These are phyloP conservation scores for Leishmania turanica DNA, from an alignment of 208 protist species.

Conservation along the genomic window DNA sequence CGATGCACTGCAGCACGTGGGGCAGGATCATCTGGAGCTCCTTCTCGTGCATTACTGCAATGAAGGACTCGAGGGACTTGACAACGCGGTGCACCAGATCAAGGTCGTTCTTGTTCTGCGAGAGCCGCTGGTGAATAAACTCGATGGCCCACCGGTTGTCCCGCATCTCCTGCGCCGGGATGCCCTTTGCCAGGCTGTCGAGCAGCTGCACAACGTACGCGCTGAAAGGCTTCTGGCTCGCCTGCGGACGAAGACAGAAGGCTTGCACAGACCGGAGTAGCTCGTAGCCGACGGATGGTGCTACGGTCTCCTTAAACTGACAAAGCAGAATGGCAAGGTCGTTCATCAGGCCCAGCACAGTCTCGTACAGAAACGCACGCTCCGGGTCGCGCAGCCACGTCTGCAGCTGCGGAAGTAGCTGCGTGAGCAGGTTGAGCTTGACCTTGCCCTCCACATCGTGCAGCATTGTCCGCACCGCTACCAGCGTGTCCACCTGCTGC, in stretches of 20 bases:
- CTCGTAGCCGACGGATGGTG: constrained; percentile 56
- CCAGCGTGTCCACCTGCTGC: constrained; percentile 73
- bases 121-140: constrained; percentile 91
- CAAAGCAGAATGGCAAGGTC: constrained; percentile 82
- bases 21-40: constrained; percentile 86
- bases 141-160: constrained; percentile 89
- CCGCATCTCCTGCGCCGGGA: constrained; percentile 88
- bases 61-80: constrained; percentile 86
- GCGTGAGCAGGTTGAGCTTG: constrained; percentile 71
- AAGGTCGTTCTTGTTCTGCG: constrained; percentile 85
- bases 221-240: constrained; percentile 84
- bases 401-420: constrained; percentile 84
- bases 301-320: constrained; percentile 73
- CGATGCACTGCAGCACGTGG: constrained; percentile 90
- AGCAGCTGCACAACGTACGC: constrained; percentile 85
- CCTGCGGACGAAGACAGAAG: constrained; percentile 83
- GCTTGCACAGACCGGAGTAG: constrained; percentile 74
- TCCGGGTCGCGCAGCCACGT: constrained; percentile 76
- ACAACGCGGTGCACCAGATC: constrained; percentile 83
- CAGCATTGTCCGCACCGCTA: constrained; percentile 67
- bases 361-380: constrained; percentile 74
- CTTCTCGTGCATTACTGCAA: constrained; percentile 85
- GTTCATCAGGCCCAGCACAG: constrained; percentile 73
- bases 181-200: constrained; percentile 71
- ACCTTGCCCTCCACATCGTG: constrained; percentile 69